A percentile compares a stretch with the other conserved stretches of the same genome.
Conservation (phyloP, 2,329 filamentous ascomycete species). For the Cadophora sp. region DNA sequence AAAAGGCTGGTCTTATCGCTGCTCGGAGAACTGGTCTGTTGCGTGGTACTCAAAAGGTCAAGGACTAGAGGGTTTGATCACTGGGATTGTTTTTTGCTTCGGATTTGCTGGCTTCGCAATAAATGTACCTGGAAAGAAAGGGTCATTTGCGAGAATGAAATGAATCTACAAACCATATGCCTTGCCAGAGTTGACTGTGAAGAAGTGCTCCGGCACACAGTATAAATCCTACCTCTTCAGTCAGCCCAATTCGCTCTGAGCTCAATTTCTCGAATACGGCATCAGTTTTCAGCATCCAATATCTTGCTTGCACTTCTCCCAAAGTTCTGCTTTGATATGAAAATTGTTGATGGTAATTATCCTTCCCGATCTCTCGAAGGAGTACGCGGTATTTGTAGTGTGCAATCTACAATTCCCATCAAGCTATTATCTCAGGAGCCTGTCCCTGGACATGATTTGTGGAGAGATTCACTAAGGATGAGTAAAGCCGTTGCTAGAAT, state of each 20-base stretch:
- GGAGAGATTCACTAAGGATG: too few relatives aligned
- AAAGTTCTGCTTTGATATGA: too few relatives aligned
- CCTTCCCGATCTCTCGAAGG: too few relatives aligned
- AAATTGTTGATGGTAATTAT: too few relatives aligned
- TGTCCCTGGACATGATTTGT: too few relatives aligned
- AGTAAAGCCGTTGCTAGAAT: too few relatives aligned
- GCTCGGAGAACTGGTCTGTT: constrained; percentile 99
- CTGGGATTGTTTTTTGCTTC: constrained; percentile 43
- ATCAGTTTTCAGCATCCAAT: too few relatives aligned
- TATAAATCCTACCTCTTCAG: not conserved
- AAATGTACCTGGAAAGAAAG: constrained; percentile 43
- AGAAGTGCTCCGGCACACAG: not conserved
- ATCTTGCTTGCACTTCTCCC: too few relatives aligned
- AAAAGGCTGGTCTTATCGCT: constrained; percentile 99
- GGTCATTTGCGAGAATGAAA: constrained; percentile 45
- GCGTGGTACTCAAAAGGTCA: constrained; percentile 99
- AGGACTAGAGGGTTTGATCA: constrained; percentile 71
- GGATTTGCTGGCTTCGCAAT: constrained; percentile 45
- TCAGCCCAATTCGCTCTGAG: not conserved
- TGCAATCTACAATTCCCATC: too few relatives aligned
- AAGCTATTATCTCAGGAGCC: too few relatives aligned
- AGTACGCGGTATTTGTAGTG: too few relatives aligned
- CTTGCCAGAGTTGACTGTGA: not conserved
- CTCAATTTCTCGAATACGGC: not conserved
- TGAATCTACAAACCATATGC: constrained; percentile 29